Evolutionary conservation across 2,329 filamentous ascomycete species (phyloP), one percentile per base, ranked within the genome.

Genomic region (Coniella vitis): DNA sequence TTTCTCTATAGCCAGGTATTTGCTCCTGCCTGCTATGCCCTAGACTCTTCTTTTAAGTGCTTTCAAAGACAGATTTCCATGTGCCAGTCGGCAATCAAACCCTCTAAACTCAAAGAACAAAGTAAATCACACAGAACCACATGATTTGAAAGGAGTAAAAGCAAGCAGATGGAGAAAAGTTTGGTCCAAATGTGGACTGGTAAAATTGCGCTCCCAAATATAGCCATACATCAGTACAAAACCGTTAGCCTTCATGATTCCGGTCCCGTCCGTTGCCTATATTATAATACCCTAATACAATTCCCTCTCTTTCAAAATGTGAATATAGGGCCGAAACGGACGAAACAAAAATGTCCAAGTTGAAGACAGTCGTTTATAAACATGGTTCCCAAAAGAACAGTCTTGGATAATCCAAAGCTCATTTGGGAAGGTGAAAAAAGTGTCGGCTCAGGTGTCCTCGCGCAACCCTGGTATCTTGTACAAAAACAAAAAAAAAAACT

Each of bases 391-490:
- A 25, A 35, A 19, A 32, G 7, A n/a, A n/a, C n/a, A n/a, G n/a
- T n/a, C n/a, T n/a, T n/a, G n/a, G n/a, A n/a, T n/a, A n/a, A n/a
- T n/a, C n/a, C n/a, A n/a, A n/a, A n/a, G n/a, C n/a, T n/a, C 25
- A 29, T 29, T 29, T 29, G 25, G 10, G 25, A 29, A 29, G 25
- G 25, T 5, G 10, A 29, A 29, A 29, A 29, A 29, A 40, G 39
- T n/a, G 41, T 49, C 36, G 34, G 36, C 22, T 45, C 35, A 25
- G 42, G 36, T 41, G 36, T 45, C 36, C 34, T 45, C 25, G 40
- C 35, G 20, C 21, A 34, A 38, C 44, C 48, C 48, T 53, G 51
- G 48, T 53, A 53, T 53, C 51, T 47, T 41, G 25, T 29, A 29
- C 25, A 29, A 37, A n/a, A n/a, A n/a, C n/a, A n/a, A n/a, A n/a